phyloP scores from a whole-genome alignment of 192 early-diverging fungal species.

The Coemansia sp. region DNA sequence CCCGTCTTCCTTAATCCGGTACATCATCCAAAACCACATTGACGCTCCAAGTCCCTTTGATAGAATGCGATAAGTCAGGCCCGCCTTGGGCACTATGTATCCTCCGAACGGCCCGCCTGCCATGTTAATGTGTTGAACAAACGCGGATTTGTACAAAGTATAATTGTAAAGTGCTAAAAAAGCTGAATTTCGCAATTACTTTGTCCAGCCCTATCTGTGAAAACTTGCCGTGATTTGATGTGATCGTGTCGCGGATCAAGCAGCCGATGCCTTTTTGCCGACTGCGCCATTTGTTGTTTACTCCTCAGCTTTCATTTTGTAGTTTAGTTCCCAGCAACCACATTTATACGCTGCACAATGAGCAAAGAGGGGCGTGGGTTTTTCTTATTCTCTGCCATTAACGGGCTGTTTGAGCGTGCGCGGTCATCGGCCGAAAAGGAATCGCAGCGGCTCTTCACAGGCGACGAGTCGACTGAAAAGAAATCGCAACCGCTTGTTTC shows the following conservation, averaged over 20 bases:
- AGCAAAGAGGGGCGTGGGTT: conserved; percentile 29
- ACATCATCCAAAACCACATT: conserved; percentile 88
- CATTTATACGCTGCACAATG: neutral
- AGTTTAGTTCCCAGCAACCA: too few relatives aligned
- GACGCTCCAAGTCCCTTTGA: conserved; percentile 68
- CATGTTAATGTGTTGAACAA: neutral
- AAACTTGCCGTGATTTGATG: too few relatives aligned
- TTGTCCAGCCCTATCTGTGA: too few relatives aligned
- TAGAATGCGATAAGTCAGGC: conserved; percentile 53
- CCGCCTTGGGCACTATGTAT: conserved; percentile 44
- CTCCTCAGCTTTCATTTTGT: too few relatives aligned
- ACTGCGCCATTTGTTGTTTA: too few relatives aligned
- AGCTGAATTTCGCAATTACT: too few relatives aligned
- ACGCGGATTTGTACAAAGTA: too few relatives aligned
- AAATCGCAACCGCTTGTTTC: too few relatives aligned
- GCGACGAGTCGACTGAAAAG: neutral
- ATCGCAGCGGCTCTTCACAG: conserved; percentile 36
- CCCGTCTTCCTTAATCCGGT: conserved; percentile 74
- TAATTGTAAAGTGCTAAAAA: too few relatives aligned
- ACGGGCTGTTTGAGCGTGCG: conserved; percentile 45
- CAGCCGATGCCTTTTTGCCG: too few relatives aligned
- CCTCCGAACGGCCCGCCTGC: conserved; percentile 31
- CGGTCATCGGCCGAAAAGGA: conserved; percentile 47
- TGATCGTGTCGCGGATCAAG: too few relatives aligned
- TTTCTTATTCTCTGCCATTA: conserved; percentile 38